Percentiles rank a stretch among this genome's conserved stretches.
These are phyloP conservation scores for Chenopodium berlandieri DNA, from an alignment of 148 eudicot species.

Conservation along the genomic window DNA sequence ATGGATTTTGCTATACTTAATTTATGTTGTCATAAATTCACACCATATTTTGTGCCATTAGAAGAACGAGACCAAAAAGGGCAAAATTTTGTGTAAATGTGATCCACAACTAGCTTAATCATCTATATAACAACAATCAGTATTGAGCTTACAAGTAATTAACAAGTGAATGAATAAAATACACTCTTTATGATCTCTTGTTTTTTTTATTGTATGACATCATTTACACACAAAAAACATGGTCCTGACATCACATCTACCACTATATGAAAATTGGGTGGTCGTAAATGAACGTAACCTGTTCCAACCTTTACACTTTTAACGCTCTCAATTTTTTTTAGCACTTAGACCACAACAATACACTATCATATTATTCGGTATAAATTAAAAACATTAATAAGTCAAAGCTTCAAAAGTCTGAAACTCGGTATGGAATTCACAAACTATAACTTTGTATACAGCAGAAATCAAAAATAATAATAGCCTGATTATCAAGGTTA, in stretches of 20 bases:
- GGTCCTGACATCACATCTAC: not conserved
- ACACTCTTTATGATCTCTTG: not conserved
- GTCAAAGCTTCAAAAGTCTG: not conserved
- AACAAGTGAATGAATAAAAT: not conserved
- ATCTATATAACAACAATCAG: not conserved
- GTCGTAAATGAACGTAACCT: not conserved
- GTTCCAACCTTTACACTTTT: not conserved
- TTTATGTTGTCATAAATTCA: not conserved
- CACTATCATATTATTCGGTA: not conserved
- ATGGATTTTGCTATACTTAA: not conserved
- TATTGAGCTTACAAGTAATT: not conserved
- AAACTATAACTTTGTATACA: not conserved
- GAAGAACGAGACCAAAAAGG: not conserved
- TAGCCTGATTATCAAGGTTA: not conserved
- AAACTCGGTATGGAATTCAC: not conserved
- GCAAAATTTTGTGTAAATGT: not conserved
- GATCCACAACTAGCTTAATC: not conserved
- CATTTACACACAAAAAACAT: too few species aligned
- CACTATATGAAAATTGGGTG: not conserved
- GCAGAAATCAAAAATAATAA: not conserved
- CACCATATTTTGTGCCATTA: not conserved
- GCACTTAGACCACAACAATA: not conserved
- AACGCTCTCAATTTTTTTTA: too few species aligned
- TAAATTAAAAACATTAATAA: not conserved
- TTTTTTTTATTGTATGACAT: not conserved